Base-by-base conservation (phyloP, 2,329 filamentous ascomycete species). In the Trichoderma hamatum region DNA sequence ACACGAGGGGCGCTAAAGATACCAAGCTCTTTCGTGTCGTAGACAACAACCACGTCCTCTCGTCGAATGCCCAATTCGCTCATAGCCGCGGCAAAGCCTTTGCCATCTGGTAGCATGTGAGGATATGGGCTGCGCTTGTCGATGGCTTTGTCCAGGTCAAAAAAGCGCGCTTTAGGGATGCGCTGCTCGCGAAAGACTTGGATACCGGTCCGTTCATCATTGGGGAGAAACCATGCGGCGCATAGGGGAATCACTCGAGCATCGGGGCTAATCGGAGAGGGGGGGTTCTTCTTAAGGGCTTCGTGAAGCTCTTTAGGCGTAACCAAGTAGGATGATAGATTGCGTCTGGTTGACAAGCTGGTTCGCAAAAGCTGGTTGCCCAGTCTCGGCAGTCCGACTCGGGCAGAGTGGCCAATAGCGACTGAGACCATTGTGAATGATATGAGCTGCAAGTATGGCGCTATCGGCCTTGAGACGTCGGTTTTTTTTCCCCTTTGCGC, bases 181-280 rank as follows among this genome's bases (percentile, higher is more conserved):
- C 93, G 92, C 77, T 90, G 88, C 77, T 93, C 87, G 73, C 89
- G 88, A 84, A 95, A 99, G 54, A 90, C 89, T 72, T 96, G 86
- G 74, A 92, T 88, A 66, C 96, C 96, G 61, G 88, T 92, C 71
- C 94, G 90, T 66, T 88, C 88, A 74, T 97, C 95, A 79, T 97
- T 98, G 72, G 96, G 96, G 72, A 99, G 88, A 78, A 97, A 99
- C 96, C 96, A 99, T 28, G 93, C 88, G 58, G 94, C 96, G 80
- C 94, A 97, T 52, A 99, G 86, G 3, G 96, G 92, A 66, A 99
- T 89, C 54, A 96, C 90, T 73, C 92, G 90, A 1, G 95, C 92
- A 14, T 93, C 89, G 54, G 92, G 91, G 70, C 92, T 93, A 75
- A 95, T 92, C 71, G 90, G 89, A 65, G 90, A 92, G 14, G 91